Evolutionary conservation across 163 green algal species (phyloP).

Genomic region (Chlamydomonas reinhardtii): DNA sequence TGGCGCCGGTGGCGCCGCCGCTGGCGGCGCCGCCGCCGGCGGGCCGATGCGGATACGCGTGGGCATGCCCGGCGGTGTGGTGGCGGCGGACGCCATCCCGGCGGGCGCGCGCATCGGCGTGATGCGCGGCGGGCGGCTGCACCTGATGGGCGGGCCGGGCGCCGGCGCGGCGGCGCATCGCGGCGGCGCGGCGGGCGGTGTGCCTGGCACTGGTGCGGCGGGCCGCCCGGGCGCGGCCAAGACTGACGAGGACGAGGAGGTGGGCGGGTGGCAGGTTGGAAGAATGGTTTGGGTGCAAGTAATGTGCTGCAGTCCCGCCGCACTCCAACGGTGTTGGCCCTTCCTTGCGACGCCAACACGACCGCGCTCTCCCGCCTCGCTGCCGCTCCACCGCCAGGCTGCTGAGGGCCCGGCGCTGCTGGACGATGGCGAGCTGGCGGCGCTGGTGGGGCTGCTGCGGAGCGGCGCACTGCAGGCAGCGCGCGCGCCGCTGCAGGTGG

Average conservation of each 20-base stretch:
- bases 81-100: not conserved
- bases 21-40: not conserved
- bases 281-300: too few relatives aligned
- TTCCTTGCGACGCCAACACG: too few relatives aligned
- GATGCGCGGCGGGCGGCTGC: not conserved
- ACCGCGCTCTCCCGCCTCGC: too few relatives aligned
- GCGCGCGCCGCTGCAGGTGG: slow-evolving; percentile 37
- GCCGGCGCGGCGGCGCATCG: not conserved
- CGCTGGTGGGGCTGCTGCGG: slow-evolving; percentile 81
- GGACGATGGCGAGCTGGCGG: slow-evolving; percentile 74
- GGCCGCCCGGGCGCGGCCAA: not conserved
- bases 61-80: not conserved
- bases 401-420: slow-evolving; percentile 55
- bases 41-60: not conserved
- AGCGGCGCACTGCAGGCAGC: slow-evolving; percentile 57
- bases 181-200: not conserved
- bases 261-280: not conserved
- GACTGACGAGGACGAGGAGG: slow-evolving; percentile 23
- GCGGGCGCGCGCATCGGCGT: not conserved
- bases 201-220: not conserved
- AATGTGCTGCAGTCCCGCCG: too few relatives aligned
- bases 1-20: slow-evolving; percentile 17
- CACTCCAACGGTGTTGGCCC: too few relatives aligned
- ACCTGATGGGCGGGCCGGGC: not conserved
- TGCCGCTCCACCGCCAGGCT: too few relatives aligned